Base-by-base conservation (phyloP, 306 rosid genomes). In the Abrus pulchellus region DNA sequence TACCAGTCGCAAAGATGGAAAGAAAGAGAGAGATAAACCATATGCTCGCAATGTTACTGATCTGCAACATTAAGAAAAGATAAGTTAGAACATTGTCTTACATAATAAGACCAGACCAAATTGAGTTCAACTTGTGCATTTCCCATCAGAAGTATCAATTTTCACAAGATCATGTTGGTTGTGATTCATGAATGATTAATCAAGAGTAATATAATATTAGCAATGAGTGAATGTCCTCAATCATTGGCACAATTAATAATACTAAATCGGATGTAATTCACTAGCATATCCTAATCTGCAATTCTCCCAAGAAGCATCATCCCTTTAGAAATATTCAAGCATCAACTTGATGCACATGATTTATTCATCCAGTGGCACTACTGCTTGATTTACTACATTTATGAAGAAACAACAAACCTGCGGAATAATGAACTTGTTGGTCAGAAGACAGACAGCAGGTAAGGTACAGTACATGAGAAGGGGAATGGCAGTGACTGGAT, bases 361-460 rank as follows among this genome's bases (percentile, higher is more conserved):
- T 62, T 12, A 49, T 49, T 62, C 8, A 38, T 13, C 30, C 2
- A 12, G 27, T 47, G 52, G 9, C 52, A 11, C 44, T 61, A 61
- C 9, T 5, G 10, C 44, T 6, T 34, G 47, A 63, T 63, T 36
- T 36, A 32, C 0, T 5, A 61, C 6, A 33, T 80, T 40, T 45
- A 56, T 59, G 59, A 74, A 27, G 59, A 77, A 67, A 72, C 12
- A 49, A 82, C 90, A 27, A 72, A 95, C 99, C 99, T 95, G 99
- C 6, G 99, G 99, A 77, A 95, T 95, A 77, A 95, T 93, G 92
- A 95, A 95, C 87, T 91, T 95, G 93, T 95, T 95, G 0, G 99
- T 95, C 9, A 95, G 93, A 40, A 95, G 97, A 87, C 99, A 95
- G 82, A 95, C 96, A 9, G 99, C 97, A 0, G 99, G 99, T 85